phyloP scores from a whole-genome alignment of 192 early-diverging fungal species.

The Haplosporangium gracile region DNA sequence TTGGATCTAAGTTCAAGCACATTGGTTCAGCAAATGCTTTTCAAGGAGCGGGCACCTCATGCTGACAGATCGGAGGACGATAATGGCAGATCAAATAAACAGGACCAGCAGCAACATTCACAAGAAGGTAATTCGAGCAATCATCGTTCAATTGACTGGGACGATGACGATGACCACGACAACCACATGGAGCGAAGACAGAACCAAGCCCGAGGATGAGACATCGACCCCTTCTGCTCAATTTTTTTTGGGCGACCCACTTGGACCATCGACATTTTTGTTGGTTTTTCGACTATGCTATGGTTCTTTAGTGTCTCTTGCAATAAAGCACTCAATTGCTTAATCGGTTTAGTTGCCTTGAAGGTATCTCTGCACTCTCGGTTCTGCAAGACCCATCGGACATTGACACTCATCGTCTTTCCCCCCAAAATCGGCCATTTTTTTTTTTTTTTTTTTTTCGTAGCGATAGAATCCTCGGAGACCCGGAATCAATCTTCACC shows the following conservation, averaged over 20 bases:
- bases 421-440: not conserved
- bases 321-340: constrained; percentile 1
- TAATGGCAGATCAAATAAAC: not conserved
- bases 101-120: not conserved
- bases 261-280: not conserved
- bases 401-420: not conserved
- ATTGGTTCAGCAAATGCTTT: constrained; percentile 53
- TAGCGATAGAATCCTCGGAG: not conserved
- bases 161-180: constrained; percentile 20
- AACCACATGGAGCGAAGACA: constrained; percentile 15
- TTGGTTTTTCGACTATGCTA: not conserved
- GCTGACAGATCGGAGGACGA: constrained; percentile 16
- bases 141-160: not conserved
- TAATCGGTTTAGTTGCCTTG: not conserved
- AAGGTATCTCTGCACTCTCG: not conserved
- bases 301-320: not conserved
- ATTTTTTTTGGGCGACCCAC: not conserved
- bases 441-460: too few relatives aligned
- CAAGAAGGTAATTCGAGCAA: constrained; percentile 37
- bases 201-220: constrained; percentile 16
- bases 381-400: not conserved
- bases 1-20: constrained; percentile 55
- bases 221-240: not conserved
- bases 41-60: constrained; percentile 42
- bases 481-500: not conserved